Base-by-base conservation (phyloP, 192 early-diverging fungal species). In the Linnemannia zychae region DNA sequence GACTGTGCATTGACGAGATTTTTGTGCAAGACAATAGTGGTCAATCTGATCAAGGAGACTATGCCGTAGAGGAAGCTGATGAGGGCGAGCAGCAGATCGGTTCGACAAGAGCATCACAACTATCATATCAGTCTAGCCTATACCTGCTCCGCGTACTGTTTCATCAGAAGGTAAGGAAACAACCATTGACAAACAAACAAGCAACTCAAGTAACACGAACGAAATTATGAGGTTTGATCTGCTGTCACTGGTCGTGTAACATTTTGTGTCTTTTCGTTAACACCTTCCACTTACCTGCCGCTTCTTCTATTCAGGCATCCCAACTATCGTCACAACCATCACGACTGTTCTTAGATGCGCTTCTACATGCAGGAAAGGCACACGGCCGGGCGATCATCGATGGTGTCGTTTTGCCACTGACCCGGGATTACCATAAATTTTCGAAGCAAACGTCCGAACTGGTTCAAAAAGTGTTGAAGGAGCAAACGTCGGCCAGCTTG, bases 381-480 rank as follows among this genome's bases (percentile, higher is more conserved):
- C 72, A 82, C 48, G 86, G 80, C 9, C 79, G 76, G 1, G 86
- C 86, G 6, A 67, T 87, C 34, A 72, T 78, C 17, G 86, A 87
- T 53, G 76, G 76, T 28, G 75, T 87, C 11, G 18, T 87, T 17
- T 50, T 82, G 36, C 79, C 79, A 18, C 36, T 78, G 0, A 20
- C 74, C 5, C 71, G 60, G 0, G 76, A 81, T n/a, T 44, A 44
- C 31, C 22, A 3, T 1, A 34, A 46, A 0, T 81, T 65, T 38
- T 84, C 82, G 16, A 84, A 79, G 37, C 52, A 63, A 15, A 50
- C 72, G 0, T 78, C 82, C 0, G 82, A 84, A 22, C 77, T 84
- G 11, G 73, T 79, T 1, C 82, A 79, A 65, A 84, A 84, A 38
- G 68, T 78, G 36, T 20, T 79, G 57, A 84, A 84, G 24, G 82